Evolutionary conservation across 2,329 filamentous ascomycete genomes (phyloP), one percentile per base, ranked within the genome.

Genomic region (Epichloe baconii): DNA sequence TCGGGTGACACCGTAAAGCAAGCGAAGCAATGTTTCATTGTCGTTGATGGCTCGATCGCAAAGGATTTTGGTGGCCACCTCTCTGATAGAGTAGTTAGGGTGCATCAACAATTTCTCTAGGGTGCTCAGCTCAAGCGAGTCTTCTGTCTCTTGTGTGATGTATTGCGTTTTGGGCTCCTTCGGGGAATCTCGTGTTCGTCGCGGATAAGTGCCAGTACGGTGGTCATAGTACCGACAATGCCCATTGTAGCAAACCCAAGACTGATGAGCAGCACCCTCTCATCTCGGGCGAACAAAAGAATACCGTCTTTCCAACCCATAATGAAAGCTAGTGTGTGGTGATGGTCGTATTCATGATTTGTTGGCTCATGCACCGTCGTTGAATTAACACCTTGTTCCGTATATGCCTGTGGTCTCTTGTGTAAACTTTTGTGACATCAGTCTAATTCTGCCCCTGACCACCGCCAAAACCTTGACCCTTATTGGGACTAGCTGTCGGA

Each of bases 81-180:
- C 82, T 56, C 82, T 75, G 55, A 90, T 84, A 19, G 84, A 78
- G 60, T 79, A 83, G 64, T 83, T 91, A 54, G 84, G 84, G 63
- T 85, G 85, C 48, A 77, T 72, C 12, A 86, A 70, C 4, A 90
- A 74, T 56, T 80, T 84, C 48, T 81, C 72, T 10, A 90, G 71
- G 0, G 86, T 89, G 42, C 76, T 72, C 11, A 81, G 62, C 52
- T 81, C 78, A 42, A 89, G 71, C 2, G 83, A 78, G 61, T 88
- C 84, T 61, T 89, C 85, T 2, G 83, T 86, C 23, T 85, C 80
- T 63, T 88, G 82, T 14, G 81, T 85, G 56, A 88, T 85, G 63
- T 86, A 86, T 57, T 83, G 79, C 48, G 84, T 79, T 62, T 84
- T 83, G 37, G 80, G 80, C 53, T 81, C 78, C 38, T 71, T 62